Evolutionary conservation across 2,329 filamentous ascomycete genomes (phyloP).

Genomic region (Aureobasidium pullulans): DNA sequence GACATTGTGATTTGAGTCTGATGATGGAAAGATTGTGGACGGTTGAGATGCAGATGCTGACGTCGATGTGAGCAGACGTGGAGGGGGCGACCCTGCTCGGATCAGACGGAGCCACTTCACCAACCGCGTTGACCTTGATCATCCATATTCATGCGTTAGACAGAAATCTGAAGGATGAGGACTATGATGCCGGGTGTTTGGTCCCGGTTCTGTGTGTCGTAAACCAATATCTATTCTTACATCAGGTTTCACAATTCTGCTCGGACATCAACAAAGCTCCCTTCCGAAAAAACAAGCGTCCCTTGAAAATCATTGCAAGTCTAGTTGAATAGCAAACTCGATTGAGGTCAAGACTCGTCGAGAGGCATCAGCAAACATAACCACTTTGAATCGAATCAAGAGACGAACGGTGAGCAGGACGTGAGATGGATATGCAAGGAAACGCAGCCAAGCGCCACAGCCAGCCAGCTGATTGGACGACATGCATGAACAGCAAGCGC

Average conservation of each 20-base stretch:
- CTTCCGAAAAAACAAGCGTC: no score
- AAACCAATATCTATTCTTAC: background rate
- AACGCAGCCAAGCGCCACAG: slow-evolving; percentile 7
- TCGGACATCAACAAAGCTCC: no score
- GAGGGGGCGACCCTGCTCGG: background rate
- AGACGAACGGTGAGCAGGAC: background rate
- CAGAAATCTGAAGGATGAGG: background rate
- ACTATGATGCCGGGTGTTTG: no score
- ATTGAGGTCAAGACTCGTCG: background rate
- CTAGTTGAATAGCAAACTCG: background rate
- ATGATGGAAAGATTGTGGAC: background rate
- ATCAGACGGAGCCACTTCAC: background rate
- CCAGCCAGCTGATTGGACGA: background rate
- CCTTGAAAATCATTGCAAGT: no score
- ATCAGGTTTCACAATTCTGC: background rate
- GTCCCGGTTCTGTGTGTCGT: background rate
- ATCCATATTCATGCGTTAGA: background rate
- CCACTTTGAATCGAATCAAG: background rate
- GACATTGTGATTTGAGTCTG: background rate
- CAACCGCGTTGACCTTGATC: background rate
- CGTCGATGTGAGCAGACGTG: background rate
- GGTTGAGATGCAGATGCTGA: background rate
- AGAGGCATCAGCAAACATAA: background rate
- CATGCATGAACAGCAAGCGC: slow-evolving; percentile 3
- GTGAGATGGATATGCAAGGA: slow-evolving; percentile 1